Base-by-base conservation (phyloP, 192 early-diverging fungal species). In the Obelidium mucronatum region DNA sequence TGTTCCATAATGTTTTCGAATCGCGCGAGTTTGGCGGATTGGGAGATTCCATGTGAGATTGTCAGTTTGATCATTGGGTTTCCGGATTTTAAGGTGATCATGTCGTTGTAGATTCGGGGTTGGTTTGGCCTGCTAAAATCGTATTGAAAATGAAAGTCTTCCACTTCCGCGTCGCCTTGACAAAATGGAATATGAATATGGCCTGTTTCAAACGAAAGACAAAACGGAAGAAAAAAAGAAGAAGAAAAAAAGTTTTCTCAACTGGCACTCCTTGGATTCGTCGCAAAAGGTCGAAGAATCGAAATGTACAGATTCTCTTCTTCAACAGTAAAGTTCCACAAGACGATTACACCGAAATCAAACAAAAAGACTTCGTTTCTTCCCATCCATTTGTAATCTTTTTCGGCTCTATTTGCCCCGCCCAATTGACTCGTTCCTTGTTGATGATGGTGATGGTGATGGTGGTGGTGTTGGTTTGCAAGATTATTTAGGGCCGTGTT, bases 1-100 rank as follows among this genome's bases (percentile, higher is more conserved):
- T 94, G 92, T 77, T 96, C 95, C 73, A 98, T 94, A 67, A 97
- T 81, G 36, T 88, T 89, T 82, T 98, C 97, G 80, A 96, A 98
- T 30, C 93, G 79, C 0, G 94, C 92, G 78, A 98, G 94, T 80
- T 98, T 98, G 54, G 93, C 95, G 40, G 91, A 91, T 83, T 98
- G 97, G 6, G 97, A 94, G 60, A 98, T 93, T 2, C 94, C 97
- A 83, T 98, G 97, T 1, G 94, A 92, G 75, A 98, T 97, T 0
- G 96, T 93, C 60, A 98, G 85, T 80, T 97, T 98, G 76, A 94
- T 91, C 86, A 97, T 91, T 83, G 77, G 90, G 83, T 80, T 67
- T 79, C 83, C 77, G 86, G 76, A 70, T 87, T 90, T 79, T 85
- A 86, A 39, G 19, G 93, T 94, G 44, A 94, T 94, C 88, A 94